Percentiles rank a stretch among this genome's conserved stretches.
These are phyloP conservation scores for Melastoma malabathricum DNA, from an alignment of 345 rosid genomes.

Conservation along the genomic window DNA sequence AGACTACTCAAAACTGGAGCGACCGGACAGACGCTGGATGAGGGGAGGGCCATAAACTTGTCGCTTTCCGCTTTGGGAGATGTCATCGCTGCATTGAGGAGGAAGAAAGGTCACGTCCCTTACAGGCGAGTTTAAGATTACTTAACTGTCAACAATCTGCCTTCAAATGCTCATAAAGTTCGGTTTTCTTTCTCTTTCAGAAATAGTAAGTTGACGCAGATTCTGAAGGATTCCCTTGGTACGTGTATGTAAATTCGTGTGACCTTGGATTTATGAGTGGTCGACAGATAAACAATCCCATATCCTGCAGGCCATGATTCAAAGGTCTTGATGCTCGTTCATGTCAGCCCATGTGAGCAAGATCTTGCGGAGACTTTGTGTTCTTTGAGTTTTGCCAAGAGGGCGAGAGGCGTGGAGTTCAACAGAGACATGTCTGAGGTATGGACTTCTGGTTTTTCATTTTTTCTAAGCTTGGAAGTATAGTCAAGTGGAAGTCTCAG, in stretches of 20 bases:
- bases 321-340: constrained; percentile 85
- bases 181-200: constrained; percentile 40
- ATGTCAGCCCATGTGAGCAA: constrained; percentile 66
- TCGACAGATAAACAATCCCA: too few relatives aligned
- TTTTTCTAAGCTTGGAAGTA: too few relatives aligned
- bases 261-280: too few relatives aligned
- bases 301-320: constrained; percentile 43
- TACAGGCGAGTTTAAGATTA: constrained; percentile 57
- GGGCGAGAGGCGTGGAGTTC: constrained; percentile 71
- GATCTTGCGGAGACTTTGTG: constrained; percentile 73
- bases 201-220: constrained; percentile 94
- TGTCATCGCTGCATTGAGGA: constrained; percentile 79
- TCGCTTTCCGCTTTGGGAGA: constrained; percentile 94
- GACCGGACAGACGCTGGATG: constrained; percentile 68
- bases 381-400: constrained; percentile 71
- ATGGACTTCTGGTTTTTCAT: too few relatives aligned
- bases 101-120: constrained; percentile 82
- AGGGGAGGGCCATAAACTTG: constrained; percentile 82
- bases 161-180: too few relatives aligned
- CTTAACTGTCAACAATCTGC: too few relatives aligned
- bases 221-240: constrained; percentile 93
- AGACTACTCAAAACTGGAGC: constrained; percentile 76
- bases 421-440: constrained; percentile 50
- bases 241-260: constrained; percentile 1
- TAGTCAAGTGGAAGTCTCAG: too few relatives aligned